Base-by-base conservation (phyloP, 1,139 yeast genomes). In the Spathaspora jeffriesii region DNA sequence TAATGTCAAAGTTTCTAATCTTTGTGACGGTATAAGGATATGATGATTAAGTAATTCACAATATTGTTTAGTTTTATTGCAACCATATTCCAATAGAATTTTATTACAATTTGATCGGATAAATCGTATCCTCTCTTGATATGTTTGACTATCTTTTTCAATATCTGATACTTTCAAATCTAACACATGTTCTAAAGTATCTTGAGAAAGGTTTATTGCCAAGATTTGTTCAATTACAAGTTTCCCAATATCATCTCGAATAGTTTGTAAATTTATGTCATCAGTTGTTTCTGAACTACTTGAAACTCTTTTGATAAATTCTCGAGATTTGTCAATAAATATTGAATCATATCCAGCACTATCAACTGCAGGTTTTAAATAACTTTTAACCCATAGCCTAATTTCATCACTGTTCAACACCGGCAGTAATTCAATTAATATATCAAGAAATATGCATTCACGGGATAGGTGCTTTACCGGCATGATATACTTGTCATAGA, bases 331-430 rank as follows among this genome's bases (percentile, higher is more conserved):
- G 8, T 63, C 64, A 0, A 81, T 84, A 41, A 72, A 71, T 23
- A 52, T 51, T 11, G 62, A 50, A 50, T 73, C 76, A 47, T 56
- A 71, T 2, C 88, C 86, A 0, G 85, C 85, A 42, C 86, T 80
- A 58, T 84, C 85, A 2, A 84, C 67, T 0, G 88, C 85, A 0
- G 84, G 80, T 20, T 67, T 67, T 9, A 77, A 61, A 54, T 81
- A 78, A n/a, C 78, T 69, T 40, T 68, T 67, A 44, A 81, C 67
- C 89, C 90, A 85, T 22, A 71, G 60, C 34, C 60, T 57, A 10
- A 80, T 63, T 42, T 78, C 78, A 1, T 72, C 70, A 18, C 60
- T 57, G 46, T 68, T 68, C 10, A 76, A 77, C 47, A 60, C 75
- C 49, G 57, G 77, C 72, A 48, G 70, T 50, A 61, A 71, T 55